Percentiles rank a stretch among this genome's conserved stretches.
These are phyloP conservation scores for Cercospora janseana DNA, from an alignment of 2,329 filamentous ascomycete genomes.

Conservation along the genomic window DNA sequence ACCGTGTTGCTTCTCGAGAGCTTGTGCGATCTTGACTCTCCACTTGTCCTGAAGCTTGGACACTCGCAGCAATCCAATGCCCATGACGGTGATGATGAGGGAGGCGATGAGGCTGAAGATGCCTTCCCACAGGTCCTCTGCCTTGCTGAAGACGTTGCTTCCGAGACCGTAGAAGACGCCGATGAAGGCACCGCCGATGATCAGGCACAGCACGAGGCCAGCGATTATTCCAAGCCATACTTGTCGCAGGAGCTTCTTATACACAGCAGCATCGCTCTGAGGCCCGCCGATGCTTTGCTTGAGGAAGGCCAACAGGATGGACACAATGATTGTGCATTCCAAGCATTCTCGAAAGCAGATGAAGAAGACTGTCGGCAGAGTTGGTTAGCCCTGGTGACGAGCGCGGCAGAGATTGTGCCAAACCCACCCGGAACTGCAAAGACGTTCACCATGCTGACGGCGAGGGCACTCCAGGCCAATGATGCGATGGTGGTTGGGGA, in stretches of 20 bases:
- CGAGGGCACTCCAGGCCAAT: background rate
- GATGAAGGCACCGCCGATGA: constrained; percentile 66
- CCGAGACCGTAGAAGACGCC: constrained; percentile 71
- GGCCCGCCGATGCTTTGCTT: constrained; percentile 71
- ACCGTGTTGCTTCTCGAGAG: constrained; percentile 58
- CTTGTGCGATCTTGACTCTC: constrained; percentile 74
- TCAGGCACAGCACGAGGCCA: constrained; percentile 64
- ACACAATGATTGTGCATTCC: constrained; percentile 81
- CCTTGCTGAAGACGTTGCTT: constrained; percentile 62
- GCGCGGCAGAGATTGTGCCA: background rate
- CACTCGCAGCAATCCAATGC: constrained; percentile 74
- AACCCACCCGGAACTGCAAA: constrained; percentile 65
- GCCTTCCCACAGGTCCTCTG: constrained; percentile 79
- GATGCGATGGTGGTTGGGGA: background rate
- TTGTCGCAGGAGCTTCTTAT: constrained; percentile 55
- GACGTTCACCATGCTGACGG: constrained; percentile 61
- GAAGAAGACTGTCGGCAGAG: constrained; percentile 65
- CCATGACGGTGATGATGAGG: constrained; percentile 78
- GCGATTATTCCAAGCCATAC: constrained; percentile 66
- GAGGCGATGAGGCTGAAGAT: constrained; percentile 72
- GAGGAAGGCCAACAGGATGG: constrained; percentile 79
- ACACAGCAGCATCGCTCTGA: constrained; percentile 58
- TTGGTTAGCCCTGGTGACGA: constrained; percentile 4
- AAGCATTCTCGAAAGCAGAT: constrained; percentile 84
- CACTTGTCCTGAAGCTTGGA: constrained; percentile 84